phyloP scores from a whole-genome alignment of 495 filamentous ascomycete species.

The Penicillium parvum region DNA sequence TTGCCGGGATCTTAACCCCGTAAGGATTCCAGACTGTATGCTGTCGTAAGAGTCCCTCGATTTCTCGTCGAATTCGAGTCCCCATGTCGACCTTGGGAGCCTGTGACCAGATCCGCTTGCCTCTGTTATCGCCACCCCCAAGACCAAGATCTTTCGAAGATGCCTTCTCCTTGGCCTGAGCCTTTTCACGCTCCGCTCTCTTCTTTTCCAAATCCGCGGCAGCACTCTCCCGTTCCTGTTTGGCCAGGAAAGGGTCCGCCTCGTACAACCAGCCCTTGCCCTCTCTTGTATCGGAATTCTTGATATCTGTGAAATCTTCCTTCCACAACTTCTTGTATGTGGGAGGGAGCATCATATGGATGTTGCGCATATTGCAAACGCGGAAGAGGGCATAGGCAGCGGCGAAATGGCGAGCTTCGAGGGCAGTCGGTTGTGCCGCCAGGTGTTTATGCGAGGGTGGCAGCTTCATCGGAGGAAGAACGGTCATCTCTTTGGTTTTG shows the following conservation, averaged over 20 bases:
- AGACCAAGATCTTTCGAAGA: constrained; percentile 41
- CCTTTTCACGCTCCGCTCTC: constrained; percentile 54
- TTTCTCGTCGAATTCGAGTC: constrained; percentile 63
- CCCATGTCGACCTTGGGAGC: constrained; percentile 93
- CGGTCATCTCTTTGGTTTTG: constrained; percentile 73
- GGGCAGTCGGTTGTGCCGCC: constrained; percentile 61
- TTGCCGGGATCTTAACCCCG: constrained; percentile 54
- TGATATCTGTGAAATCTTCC: constrained; percentile 72
- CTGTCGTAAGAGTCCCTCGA: constrained; percentile 72
- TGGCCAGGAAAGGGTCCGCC: constrained; percentile 83
- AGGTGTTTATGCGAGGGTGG: constrained; percentile 67
- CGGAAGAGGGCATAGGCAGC: constrained; percentile 87
- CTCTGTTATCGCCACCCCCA: constrained; percentile 30
- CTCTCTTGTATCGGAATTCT: constrained; percentile 67
- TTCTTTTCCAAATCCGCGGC: constrained; percentile 69
- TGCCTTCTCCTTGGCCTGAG: constrained; percentile 59
- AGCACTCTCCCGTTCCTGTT: constrained; percentile 72
- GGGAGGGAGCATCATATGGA: constrained; percentile 92
- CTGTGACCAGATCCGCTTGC: constrained; percentile 69
- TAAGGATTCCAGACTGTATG: constrained; percentile 85
- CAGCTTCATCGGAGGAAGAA: constrained; percentile 75
- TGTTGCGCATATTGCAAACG: constrained; percentile 88
- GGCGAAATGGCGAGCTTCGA: constrained; percentile 90
- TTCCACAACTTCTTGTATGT: constrained; percentile 86
- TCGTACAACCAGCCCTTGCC: constrained; percentile 91